Conservation (phyloP, 2,329 filamentous ascomycete genomes). For the Escovopsis sp. region DNA sequence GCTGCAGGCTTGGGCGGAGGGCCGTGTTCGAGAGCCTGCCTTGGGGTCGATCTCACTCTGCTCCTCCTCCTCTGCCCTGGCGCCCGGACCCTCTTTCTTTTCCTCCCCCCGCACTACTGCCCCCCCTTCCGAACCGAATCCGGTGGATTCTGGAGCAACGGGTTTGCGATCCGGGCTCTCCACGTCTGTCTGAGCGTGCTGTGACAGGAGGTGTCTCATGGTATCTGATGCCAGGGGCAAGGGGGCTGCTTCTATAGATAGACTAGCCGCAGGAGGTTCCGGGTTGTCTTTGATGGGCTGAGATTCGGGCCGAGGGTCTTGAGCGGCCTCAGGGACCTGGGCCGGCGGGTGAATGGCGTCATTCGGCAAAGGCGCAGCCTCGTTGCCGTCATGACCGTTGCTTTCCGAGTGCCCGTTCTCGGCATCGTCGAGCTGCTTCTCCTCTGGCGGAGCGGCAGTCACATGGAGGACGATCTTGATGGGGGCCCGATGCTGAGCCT, state of each 20-base stretch:
- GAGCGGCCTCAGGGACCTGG: not conserved
- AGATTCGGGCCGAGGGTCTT: not conserved
- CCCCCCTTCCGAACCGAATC: too few relatives aligned
- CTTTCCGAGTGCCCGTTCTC: not conserved
- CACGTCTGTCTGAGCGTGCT: too few relatives aligned
- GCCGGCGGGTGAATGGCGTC: not conserved
- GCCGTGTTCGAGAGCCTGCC: too few relatives aligned
- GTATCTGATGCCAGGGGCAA: not conserved
- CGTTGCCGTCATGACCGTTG: not conserved
- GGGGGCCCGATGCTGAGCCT: constrained; percentile 24
- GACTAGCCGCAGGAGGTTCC: not conserved
- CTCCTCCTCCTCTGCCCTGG: too few relatives aligned
- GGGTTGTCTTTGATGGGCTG: not conserved
- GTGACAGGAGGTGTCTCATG: not conserved
- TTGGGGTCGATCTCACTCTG: too few relatives aligned
- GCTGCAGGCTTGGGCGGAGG: too few relatives aligned
- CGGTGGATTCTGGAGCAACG: not conserved
- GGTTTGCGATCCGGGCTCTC: too few relatives aligned
- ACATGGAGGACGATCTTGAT: constrained; percentile 37
- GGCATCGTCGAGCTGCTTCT: not conserved
- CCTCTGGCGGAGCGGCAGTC: constrained; percentile 4
- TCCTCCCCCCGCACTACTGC: too few relatives aligned
- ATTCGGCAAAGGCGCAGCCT: not conserved
- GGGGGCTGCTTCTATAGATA: not conserved
- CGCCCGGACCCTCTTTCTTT: too few relatives aligned